These are phyloP conservation scores for Rhodotorula paludigena DNA, from an alignment of 768 basidiomycete genomes.

Conservation along the genomic window DNA sequence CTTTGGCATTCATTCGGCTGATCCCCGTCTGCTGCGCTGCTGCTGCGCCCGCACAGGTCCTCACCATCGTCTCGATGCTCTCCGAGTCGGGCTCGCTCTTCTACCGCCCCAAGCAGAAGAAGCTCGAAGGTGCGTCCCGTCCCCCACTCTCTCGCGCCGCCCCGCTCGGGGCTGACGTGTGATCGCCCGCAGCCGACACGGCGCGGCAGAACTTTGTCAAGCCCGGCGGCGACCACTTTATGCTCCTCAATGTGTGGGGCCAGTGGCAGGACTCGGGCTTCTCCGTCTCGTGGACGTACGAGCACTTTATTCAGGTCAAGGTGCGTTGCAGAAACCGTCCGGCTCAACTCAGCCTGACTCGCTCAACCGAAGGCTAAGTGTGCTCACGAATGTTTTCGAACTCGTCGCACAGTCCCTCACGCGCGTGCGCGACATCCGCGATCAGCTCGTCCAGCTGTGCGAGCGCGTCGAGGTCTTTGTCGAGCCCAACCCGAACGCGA, in stretches of 20 bases:
- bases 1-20: background rate
- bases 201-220: conserved; percentile 95
- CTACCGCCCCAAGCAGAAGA: conserved; percentile 97
- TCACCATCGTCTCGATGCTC: conserved; percentile 96
- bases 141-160: too few species aligned
- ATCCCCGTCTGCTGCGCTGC: background rate
- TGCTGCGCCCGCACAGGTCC: conserved; percentile 55
- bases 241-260: conserved; percentile 94
- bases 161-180: background rate
- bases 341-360: background rate
- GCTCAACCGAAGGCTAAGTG: too few species aligned
- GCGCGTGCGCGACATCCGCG: conserved; percentile 87
- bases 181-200: conserved; percentile 78
- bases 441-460: conserved; percentile 85
- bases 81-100: conserved; percentile 91
- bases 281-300: conserved; percentile 90
- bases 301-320: conserved; percentile 53
- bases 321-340: background rate
- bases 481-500: conserved; percentile 78
- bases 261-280: conserved; percentile 98
- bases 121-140: conserved; percentile 46
- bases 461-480: conserved; percentile 95
- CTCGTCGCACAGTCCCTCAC: conserved; percentile 71
- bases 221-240: conserved; percentile 95
- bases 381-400: conserved; percentile 53